Evolutionary conservation across 805 yeast genomes (phyloP).

Genomic region (Cyberlindnera mississippiensis): DNA sequence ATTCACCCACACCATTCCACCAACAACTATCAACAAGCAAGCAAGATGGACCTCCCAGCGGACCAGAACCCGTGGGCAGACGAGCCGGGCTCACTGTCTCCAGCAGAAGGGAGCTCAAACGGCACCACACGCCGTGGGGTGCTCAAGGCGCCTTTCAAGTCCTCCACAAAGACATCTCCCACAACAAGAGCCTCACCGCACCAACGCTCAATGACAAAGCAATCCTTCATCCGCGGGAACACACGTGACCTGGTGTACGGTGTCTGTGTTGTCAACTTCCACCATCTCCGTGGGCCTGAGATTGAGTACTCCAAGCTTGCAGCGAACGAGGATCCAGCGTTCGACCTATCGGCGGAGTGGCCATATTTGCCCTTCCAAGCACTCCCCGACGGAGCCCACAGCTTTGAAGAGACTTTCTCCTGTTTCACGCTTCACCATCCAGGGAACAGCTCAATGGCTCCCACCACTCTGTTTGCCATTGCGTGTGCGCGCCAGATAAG

Average conservation of each 20-base stretch:
- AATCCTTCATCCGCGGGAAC: conserved; percentile 20
- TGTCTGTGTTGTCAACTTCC: conserved; percentile 86
- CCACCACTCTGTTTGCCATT: conserved; percentile 85
- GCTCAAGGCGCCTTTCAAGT: background rate
- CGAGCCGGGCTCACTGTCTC: conserved; percentile 1
- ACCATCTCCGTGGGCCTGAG: conserved; percentile 91
- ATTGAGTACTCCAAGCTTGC: conserved; percentile 72
- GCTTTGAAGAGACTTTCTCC: conserved; percentile 89
- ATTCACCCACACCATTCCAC: background rate
- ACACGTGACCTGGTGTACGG: conserved; percentile 56
- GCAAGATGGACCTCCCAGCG: conserved; percentile 1
- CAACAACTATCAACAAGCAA: background rate
- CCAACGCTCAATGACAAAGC: conserved; percentile 14
- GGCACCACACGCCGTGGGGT: too few relatives aligned
- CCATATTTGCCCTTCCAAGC: conserved; percentile 92
- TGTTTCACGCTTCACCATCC: conserved; percentile 75
- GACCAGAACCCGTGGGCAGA: conserved; percentile 25
- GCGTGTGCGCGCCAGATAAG: conserved; percentile 86
- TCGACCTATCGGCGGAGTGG: conserved; percentile 50
- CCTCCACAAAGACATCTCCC: background rate
- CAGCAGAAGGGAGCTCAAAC: background rate
- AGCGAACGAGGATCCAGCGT: conserved; percentile 25
- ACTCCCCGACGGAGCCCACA: conserved; percentile 92
- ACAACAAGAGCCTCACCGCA: background rate
- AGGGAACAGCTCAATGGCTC: conserved; percentile 29